These are phyloP conservation scores for Musa itinerans DNA, from an alignment of 176 grass and related monocot genomes.

Conservation along the genomic window DNA sequence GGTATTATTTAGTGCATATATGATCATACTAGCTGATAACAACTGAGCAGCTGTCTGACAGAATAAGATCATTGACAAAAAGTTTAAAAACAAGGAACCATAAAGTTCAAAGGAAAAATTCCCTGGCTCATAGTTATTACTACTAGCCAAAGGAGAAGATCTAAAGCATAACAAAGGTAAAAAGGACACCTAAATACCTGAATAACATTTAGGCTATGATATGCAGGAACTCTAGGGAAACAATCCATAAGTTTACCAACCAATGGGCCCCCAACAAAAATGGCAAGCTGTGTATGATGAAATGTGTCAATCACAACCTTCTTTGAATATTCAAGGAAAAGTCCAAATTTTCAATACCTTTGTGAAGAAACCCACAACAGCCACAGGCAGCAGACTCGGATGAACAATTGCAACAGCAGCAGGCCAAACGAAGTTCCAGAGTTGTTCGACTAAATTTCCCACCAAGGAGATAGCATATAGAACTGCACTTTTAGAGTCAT, in stretches of 20 bases:
- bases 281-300: conserved; percentile 49
- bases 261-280: conserved; percentile 74
- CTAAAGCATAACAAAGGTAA: background rate
- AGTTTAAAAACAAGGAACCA: background rate
- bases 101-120: background rate
- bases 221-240: conserved; percentile 80
- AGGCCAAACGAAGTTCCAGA: conserved; percentile 96
- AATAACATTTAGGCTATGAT: conserved; percentile 69
- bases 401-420: conserved; percentile 83
- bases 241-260: conserved; percentile 93
- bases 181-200: conserved; percentile 45
- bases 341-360: conserved; percentile 40
- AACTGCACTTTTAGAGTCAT: conserved; percentile 41
- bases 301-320: conserved; percentile 8
- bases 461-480: conserved; percentile 84
- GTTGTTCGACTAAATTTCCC: conserved; percentile 86
- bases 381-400: conserved; percentile 73
- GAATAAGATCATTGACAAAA: conserved; percentile 17
- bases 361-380: conserved; percentile 87
- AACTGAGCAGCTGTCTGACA: conserved; percentile 78
- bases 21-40: conserved; percentile 76
- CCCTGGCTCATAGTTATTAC: background rate
- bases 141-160: background rate
- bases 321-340: conserved; percentile 12
- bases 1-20: conserved; percentile 58